phyloP scores from a whole-genome alignment of 176 grass and related monocot species.

The Carex scoparia region DNA sequence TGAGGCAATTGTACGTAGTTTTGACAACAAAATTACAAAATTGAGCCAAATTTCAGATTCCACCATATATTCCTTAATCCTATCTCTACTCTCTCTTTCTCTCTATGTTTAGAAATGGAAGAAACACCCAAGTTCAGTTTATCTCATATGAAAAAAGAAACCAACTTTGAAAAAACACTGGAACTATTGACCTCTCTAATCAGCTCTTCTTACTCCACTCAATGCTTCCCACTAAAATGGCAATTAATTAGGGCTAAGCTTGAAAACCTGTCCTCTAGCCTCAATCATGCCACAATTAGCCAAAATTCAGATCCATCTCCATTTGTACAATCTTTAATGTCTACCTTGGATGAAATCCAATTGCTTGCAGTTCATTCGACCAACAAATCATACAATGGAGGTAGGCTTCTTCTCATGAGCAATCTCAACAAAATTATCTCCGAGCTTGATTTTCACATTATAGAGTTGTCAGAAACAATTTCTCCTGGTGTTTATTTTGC shows the following conservation, averaged over 20 bases:
- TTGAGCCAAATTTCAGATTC: neutral
- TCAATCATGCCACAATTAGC: constrained; percentile 20
- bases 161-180: constrained; percentile 25
- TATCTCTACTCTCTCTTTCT: neutral
- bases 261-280: constrained; percentile 39
- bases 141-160: constrained; percentile 40
- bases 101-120: constrained; percentile 16
- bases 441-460: constrained; percentile 56
- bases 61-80: constrained; percentile 12
- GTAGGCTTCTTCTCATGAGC: constrained; percentile 69
- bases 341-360: constrained; percentile 41
- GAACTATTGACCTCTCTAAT: constrained; percentile 44
- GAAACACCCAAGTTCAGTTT: neutral
- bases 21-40: constrained; percentile 15
- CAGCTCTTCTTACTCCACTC: constrained; percentile 45
- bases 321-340: constrained; percentile 30
- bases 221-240: constrained; percentile 73
- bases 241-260: constrained; percentile 69
- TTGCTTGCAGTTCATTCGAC: constrained; percentile 36
- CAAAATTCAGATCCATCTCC: constrained; percentile 15
- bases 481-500: constrained; percentile 20
- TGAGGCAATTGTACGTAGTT: neutral
- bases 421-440: constrained; percentile 53
- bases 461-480: constrained; percentile 39
- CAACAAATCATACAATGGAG: constrained; percentile 51